phyloP scores from a whole-genome alignment of 768 basidiomycete species.

The Saitozyma podzolica region DNA sequence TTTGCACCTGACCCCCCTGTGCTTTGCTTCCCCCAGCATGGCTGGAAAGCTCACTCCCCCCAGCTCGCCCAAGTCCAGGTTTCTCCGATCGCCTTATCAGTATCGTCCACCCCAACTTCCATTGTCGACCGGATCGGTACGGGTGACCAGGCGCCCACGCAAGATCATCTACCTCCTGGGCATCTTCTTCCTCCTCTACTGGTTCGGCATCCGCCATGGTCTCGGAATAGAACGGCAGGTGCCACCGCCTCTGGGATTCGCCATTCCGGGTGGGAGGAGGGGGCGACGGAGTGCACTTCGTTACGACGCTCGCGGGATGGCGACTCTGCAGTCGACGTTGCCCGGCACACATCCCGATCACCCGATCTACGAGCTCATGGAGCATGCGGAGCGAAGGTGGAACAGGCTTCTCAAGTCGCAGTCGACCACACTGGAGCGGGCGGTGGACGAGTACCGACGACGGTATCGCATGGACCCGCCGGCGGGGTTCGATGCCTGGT shows the following conservation, averaged over 20 bases:
- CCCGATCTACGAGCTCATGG: slow-evolving; percentile 52
- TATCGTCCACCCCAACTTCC: too few species aligned
- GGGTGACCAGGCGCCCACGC: slow-evolving; percentile 25
- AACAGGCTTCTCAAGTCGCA: slow-evolving; percentile 58
- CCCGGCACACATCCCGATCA: slow-evolving; percentile 26
- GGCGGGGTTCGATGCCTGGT: slow-evolving; percentile 89
- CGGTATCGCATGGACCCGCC: slow-evolving; percentile 80
- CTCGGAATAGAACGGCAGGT: slow-evolving; percentile 46
- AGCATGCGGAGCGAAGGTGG: slow-evolving; percentile 41
- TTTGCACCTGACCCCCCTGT: too few species aligned
- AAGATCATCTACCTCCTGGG: slow-evolving; percentile 50
- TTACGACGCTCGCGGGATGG: slow-evolving; percentile 36
- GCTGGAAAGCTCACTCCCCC: too few species aligned
- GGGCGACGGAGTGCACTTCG: slow-evolving; percentile 23
- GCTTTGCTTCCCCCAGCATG: too few species aligned
- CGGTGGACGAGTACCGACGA: slow-evolving; percentile 76
- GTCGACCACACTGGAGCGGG: slow-evolving; percentile 72
- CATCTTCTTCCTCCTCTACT: slow-evolving; percentile 49
- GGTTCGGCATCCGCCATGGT: slow-evolving; percentile 51
- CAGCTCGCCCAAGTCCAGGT: too few species aligned
- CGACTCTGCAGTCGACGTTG: slow-evolving; percentile 13
- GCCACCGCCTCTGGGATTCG: slow-evolving; percentile 40
- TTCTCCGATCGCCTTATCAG: too few species aligned
- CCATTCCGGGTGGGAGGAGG: slow-evolving; percentile 35
- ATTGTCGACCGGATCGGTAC: too few species aligned